phyloP scores from a whole-genome alignment of 768 basidiomycete species.

The Tylopilus rubrobrunneus region DNA sequence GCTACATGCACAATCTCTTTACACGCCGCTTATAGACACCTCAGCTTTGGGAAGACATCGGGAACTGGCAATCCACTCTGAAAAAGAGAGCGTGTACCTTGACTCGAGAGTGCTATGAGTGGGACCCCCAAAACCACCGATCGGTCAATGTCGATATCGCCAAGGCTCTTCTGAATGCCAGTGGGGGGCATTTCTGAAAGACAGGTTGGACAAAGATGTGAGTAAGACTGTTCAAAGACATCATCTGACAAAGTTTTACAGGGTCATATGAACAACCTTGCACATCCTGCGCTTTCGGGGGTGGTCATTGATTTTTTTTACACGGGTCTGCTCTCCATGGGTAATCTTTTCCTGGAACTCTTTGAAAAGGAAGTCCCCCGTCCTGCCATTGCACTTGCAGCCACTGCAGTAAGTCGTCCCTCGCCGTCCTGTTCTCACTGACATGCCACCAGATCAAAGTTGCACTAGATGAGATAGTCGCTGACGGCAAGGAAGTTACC shows the following conservation, averaged over 20 bases:
- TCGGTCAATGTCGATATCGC: neutral
- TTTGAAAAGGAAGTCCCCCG: constrained; percentile 3
- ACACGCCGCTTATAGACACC: too few relatives aligned
- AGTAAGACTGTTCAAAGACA: too few relatives aligned
- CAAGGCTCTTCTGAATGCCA: neutral
- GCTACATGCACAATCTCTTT: neutral
- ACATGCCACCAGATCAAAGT: constrained; percentile 1
- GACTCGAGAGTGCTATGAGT: neutral
- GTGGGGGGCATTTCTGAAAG: neutral
- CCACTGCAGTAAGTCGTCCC: neutral
- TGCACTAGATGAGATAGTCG: neutral
- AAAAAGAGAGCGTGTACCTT: neutral
- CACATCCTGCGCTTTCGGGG: neutral
- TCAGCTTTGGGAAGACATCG: neutral
- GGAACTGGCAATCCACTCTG: neutral
- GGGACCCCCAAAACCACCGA: neutral
- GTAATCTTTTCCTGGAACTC: neutral
- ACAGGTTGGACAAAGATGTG: neutral
- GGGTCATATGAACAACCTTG: constrained; percentile 9
- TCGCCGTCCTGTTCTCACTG: too few relatives aligned
- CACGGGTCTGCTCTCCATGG: neutral
- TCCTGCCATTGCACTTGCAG: neutral
- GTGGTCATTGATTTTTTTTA: constrained; percentile 10
- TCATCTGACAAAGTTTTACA: neutral
- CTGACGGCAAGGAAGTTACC: neutral